Evolutionary conservation across 306 rosid genomes (phyloP).

Genomic region (Albizia julibrissin): DNA sequence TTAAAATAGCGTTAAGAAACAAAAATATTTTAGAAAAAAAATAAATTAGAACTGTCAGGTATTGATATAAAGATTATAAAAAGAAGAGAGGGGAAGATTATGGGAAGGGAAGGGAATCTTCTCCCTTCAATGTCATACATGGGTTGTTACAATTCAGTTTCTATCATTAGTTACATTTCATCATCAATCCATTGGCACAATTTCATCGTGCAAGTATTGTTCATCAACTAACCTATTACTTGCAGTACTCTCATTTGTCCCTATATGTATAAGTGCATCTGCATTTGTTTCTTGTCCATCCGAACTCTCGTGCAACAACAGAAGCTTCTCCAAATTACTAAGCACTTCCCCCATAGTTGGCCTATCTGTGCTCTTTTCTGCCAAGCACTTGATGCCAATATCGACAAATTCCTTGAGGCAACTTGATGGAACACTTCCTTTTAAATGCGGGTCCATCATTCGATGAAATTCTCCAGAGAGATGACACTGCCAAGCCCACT

Average conservation of each 20-base stretch:
- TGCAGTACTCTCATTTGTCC: neutral
- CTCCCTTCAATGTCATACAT: neutral
- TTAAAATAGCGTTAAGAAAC: too few species aligned
- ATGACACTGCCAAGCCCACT: slow-evolving; percentile 47
- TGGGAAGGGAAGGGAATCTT: too few species aligned
- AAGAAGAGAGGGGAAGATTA: too few species aligned
- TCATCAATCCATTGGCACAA: neutral
- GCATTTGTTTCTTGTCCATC: slow-evolving; percentile 23
- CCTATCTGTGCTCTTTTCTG: slow-evolving; percentile 36
- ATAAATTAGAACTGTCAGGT: too few species aligned
- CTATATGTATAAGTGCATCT: neutral
- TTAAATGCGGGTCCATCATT: slow-evolving; percentile 46
- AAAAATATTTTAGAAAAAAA: too few species aligned
- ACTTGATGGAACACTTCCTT: slow-evolving; percentile 22
- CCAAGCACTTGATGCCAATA: slow-evolving; percentile 37
- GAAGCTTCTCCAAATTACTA: slow-evolving; percentile 36
- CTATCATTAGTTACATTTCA: neutral
- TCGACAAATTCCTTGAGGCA: slow-evolving; percentile 44
- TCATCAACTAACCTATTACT: neutral
- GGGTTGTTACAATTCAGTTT: neutral
- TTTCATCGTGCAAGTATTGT: neutral
- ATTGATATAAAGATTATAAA: too few species aligned
- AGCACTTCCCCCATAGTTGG: slow-evolving; percentile 50
- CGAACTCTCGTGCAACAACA: slow-evolving; percentile 21
- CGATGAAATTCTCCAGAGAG: slow-evolving; percentile 26